phyloP scores from a whole-genome alignment of 345 rosid genomes.

The Citrus inodora region DNA sequence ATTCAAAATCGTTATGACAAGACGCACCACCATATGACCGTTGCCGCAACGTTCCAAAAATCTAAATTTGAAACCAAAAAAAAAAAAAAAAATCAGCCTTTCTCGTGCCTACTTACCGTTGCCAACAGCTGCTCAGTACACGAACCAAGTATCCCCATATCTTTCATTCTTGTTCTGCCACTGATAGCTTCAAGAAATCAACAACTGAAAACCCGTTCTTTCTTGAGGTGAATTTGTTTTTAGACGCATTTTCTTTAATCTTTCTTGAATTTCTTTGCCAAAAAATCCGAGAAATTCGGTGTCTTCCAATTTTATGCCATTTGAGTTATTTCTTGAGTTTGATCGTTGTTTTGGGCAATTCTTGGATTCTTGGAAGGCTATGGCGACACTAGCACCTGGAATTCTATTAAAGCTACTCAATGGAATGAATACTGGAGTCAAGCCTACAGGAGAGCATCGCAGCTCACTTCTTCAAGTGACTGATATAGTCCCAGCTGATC shows the following conservation, averaged over 20 bases:
- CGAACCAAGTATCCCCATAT: neutral
- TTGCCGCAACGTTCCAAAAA: constrained; percentile 51
- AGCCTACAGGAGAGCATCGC: constrained; percentile 83
- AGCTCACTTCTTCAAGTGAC: constrained; percentile 87
- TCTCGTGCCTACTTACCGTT: constrained; percentile 36
- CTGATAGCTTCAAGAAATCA: constrained; percentile 2
- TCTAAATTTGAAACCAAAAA: constrained; percentile 13
- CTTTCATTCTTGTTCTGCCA: constrained; percentile 2
- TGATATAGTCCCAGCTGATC: constrained; percentile 91
- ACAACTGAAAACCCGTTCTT: neutral
- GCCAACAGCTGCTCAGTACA: constrained; percentile 20
- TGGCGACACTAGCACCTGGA: constrained; percentile 89
- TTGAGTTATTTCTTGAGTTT: neutral
- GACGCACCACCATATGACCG: constrained; percentile 40
- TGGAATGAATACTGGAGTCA: constrained; percentile 83
- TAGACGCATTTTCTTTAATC: neutral
- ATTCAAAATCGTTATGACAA: constrained; percentile 19
- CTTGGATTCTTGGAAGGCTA: constrained; percentile 9
- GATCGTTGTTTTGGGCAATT: neutral
- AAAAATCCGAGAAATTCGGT: neutral
- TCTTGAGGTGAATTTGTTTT: neutral
- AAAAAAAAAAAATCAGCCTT: neutral
- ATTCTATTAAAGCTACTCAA: constrained; percentile 67
- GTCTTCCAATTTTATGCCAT: neutral
- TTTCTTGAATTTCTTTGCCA: neutral